A percentile compares a stretch with the other conserved stretches of the same genome.
These are phyloP conservation scores for Flaveria trinervia DNA, from an alignment of 129 eudicot species.

Conservation along the genomic window DNA sequence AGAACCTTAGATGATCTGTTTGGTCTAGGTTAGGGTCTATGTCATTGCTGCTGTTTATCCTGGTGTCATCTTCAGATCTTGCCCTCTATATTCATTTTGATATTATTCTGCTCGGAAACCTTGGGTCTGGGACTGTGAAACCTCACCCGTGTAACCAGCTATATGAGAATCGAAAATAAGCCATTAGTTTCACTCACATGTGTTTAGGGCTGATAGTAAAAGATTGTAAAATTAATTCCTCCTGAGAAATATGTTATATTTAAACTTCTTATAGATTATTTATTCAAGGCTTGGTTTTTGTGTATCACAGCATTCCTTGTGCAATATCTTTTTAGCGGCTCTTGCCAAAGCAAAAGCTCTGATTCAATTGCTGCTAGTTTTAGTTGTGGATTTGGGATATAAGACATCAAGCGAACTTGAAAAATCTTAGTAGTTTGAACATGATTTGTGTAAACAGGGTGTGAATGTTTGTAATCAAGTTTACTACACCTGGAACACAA, in stretches of 20 bases:
- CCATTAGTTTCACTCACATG: constrained; percentile 16
- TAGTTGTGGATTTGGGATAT: background rate
- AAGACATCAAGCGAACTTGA: too few relatives aligned
- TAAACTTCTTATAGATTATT: constrained; percentile 30
- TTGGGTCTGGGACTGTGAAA: constrained; percentile 15
- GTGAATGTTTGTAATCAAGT: too few relatives aligned
- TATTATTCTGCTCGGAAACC: constrained; percentile 20
- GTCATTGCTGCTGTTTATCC: background rate
- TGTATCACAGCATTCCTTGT: constrained; percentile 5
- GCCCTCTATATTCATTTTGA: constrained; percentile 28
- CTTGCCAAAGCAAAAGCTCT: background rate
- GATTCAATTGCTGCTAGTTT: background rate
- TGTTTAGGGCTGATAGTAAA: constrained; percentile 34
- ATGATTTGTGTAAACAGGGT: too few relatives aligned
- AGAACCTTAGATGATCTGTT: constrained; percentile 13
- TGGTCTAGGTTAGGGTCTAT: background rate
- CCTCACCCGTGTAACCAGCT: background rate
- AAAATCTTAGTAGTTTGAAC: too few relatives aligned
- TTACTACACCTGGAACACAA: too few relatives aligned
- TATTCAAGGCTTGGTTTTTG: constrained; percentile 15
- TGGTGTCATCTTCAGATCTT: constrained; percentile 5
- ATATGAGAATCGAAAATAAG: background rate
- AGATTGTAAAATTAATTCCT: constrained; percentile 23
- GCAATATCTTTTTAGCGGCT: background rate
- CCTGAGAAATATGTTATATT: constrained; percentile 9